Conservation (phyloP, 139 green algal species). For the Dunaliella primolecta region DNA sequence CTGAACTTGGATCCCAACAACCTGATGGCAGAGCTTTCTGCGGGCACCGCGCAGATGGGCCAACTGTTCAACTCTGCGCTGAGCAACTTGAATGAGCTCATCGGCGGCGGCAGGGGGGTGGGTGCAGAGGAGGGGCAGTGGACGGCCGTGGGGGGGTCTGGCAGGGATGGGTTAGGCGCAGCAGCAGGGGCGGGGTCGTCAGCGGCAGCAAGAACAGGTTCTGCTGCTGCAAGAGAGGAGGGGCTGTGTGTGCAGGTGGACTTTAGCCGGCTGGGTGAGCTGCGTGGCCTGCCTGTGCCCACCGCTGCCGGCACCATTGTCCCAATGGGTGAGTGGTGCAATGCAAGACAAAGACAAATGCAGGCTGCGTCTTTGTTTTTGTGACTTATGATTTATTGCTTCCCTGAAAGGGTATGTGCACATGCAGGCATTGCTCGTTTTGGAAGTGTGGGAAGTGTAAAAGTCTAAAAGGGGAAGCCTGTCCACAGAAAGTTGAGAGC, state of each 20-base stretch:
- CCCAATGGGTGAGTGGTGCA: constrained; percentile 24
- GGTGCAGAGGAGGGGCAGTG: not conserved
- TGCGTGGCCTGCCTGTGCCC: constrained; percentile 4
- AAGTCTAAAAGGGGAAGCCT: no score
- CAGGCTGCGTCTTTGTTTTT: no score
- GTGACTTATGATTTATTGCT: no score
- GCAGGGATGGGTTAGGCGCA: no score
- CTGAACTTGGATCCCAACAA: not conserved
- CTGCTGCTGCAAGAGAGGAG: not conserved
- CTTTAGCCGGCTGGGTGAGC: not conserved
- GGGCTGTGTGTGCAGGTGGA: not conserved
- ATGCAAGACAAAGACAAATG: no score
- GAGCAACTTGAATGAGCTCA: constrained; percentile 2
- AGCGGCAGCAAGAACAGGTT: constrained; percentile 5
- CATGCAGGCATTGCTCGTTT: no score
- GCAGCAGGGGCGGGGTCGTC: not conserved
- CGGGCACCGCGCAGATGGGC: not conserved
- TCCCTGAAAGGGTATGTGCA: no score
- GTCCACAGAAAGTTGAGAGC: no score
- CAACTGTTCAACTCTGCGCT: not conserved
- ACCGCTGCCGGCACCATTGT: constrained; percentile 20
- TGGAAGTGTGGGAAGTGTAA: no score
- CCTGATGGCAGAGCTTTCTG: not conserved
- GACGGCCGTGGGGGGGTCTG: not conserved
- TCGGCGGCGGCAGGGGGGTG: not conserved